A percentile compares a stretch with the other conserved stretches of the same genome.
Evolutionary conservation across 179 eudicot species (phyloP).

Genomic region (Vitellaria paradoxa): DNA sequence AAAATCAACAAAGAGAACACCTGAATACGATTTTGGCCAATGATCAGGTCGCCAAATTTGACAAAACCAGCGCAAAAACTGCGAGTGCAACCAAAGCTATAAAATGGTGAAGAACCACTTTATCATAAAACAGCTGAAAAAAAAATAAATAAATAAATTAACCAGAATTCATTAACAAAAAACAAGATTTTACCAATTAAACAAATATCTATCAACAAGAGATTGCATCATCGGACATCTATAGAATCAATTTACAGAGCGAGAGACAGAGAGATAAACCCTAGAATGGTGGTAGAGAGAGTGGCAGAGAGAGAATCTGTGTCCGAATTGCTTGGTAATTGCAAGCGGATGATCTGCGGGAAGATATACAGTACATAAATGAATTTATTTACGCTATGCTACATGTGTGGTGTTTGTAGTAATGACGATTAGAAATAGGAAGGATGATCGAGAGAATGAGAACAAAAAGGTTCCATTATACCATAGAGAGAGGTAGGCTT

Average conservation of each 20-base stretch:
- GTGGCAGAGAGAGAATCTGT: conserved; percentile 15
- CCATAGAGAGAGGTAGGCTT: too few relatives aligned
- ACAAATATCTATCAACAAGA: background rate
- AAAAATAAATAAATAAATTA: background rate
- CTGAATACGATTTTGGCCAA: background rate
- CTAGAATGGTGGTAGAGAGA: conserved; percentile 3
- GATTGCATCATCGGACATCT: background rate
- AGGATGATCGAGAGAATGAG: too few relatives aligned
- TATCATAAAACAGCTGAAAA: background rate
- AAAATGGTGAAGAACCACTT: too few relatives aligned
- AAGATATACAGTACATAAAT: too few relatives aligned
- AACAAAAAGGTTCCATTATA: too few relatives aligned
- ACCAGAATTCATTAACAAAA: background rate
- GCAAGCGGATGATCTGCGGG: conserved; percentile 15
- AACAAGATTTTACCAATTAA: background rate
- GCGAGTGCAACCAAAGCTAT: too few relatives aligned
- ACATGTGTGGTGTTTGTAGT: too few relatives aligned
- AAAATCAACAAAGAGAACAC: conserved; percentile 4
- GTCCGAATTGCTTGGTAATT: conserved; percentile 16
- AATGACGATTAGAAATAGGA: too few relatives aligned
- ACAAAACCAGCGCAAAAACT: background rate
- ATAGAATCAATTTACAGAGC: background rate
- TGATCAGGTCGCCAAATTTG: background rate
- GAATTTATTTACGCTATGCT: too few relatives aligned
- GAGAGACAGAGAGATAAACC: conserved; percentile 9